Conservation (phyloP, 768 basidiomycete genomes). For the Tylopilus balloui region DNA sequence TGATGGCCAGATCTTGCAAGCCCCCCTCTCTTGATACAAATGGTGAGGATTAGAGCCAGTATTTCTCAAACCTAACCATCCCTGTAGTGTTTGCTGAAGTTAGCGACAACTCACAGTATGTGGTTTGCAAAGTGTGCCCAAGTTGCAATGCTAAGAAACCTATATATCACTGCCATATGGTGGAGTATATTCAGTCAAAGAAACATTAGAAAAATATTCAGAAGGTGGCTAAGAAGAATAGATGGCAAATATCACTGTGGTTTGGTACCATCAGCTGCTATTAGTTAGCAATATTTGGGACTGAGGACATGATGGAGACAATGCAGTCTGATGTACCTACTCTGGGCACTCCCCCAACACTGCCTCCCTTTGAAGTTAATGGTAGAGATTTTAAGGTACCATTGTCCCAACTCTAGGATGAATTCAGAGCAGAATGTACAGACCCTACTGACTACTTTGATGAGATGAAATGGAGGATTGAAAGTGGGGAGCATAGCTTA, state of each 20-base stretch:
- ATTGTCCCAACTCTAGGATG: conserved; percentile 3
- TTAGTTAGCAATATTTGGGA: no score
- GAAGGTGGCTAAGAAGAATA: background rate
- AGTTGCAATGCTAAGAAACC: background rate
- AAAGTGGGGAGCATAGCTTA: background rate
- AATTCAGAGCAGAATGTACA: background rate
- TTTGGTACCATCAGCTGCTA: background rate
- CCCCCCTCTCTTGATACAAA: background rate
- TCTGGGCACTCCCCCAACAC: no score
- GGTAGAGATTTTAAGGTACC: background rate
- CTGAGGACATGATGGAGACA: no score
- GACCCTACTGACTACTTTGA: conserved; percentile 6
- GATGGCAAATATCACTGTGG: background rate
- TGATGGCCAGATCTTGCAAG: background rate
- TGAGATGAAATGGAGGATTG: conserved; percentile 1
- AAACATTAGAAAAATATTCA: background rate
- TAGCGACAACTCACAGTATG: background rate
- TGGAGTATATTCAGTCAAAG: background rate
- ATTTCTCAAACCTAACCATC: no score
- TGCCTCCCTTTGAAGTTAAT: background rate
- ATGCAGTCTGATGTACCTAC: no score
- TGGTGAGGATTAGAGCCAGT: background rate
- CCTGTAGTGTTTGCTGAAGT: background rate
- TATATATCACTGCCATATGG: background rate
- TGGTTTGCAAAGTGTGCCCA: background rate